Evolutionary conservation across 305 asterid species (phyloP).

Genomic region (Solanum chacoense): DNA sequence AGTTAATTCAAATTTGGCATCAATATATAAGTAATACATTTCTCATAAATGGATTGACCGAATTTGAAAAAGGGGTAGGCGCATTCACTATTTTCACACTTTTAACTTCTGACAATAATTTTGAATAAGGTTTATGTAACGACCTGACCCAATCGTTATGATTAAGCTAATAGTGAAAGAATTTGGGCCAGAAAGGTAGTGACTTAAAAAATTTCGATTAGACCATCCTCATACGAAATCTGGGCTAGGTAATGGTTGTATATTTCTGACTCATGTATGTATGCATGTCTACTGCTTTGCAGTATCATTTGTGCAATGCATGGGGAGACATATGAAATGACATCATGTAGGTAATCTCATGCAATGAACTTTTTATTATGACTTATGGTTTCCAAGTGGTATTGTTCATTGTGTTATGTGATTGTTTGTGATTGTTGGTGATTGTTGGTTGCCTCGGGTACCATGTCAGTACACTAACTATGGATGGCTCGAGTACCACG

Average conservation of each 20-base stretch:
- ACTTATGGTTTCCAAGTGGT: background rate
- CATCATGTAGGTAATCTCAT: background rate
- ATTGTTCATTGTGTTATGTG: background rate
- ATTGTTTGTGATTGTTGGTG: background rate
- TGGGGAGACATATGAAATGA: background rate
- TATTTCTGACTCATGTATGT: too few species aligned
- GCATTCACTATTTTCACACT: background rate
- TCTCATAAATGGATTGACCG: background rate
- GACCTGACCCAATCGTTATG: background rate
- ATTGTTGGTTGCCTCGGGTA: background rate
- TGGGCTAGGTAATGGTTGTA: background rate
- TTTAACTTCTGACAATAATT: background rate
- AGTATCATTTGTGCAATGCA: background rate
- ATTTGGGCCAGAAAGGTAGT: too few species aligned
- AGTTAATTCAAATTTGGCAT: background rate
- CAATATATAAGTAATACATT: background rate
- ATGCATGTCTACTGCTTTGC: background rate
- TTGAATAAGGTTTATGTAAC: background rate
- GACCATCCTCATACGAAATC: background rate
- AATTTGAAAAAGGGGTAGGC: background rate
- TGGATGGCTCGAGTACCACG: background rate
- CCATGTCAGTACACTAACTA: background rate
- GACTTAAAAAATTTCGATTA: background rate
- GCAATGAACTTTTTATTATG: background rate
- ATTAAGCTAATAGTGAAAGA: background rate